phyloP scores from a whole-genome alignment of 176 grass and related monocot species.

The Aegilops speltoides region DNA sequence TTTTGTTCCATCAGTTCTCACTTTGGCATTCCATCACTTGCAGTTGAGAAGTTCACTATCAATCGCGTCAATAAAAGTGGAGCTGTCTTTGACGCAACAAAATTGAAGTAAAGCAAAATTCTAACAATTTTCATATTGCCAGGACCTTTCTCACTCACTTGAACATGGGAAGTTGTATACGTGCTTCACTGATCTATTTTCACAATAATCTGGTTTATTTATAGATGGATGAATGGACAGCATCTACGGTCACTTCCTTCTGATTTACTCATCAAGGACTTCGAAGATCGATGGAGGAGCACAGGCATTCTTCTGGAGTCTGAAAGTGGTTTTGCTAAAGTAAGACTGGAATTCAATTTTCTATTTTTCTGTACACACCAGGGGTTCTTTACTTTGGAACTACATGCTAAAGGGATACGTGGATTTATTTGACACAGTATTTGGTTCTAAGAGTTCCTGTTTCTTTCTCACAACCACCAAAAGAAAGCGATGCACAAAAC shows the following conservation, averaged over 20 bases:
- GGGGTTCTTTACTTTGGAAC: background rate
- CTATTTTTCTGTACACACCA: background rate
- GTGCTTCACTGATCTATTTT: background rate
- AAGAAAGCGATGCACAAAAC: background rate
- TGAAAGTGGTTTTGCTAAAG: slow-evolving; percentile 73
- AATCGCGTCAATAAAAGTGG: slow-evolving; percentile 98
- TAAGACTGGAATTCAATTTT: slow-evolving; percentile 15
- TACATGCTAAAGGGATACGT: background rate
- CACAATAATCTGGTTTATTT: slow-evolving; percentile 12
- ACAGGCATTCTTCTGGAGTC: slow-evolving; percentile 74
- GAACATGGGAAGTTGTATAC: background rate
- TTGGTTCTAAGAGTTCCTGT: background rate
- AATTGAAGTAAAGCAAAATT: slow-evolving; percentile 67
- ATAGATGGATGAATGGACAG: slow-evolving; percentile 96
- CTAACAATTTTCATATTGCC: background rate
- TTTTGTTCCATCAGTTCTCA: slow-evolving; percentile 3
- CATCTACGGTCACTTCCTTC: slow-evolving; percentile 78
- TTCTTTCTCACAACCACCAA: background rate
- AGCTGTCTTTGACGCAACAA: slow-evolving; percentile 87
- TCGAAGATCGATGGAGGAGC: slow-evolving; percentile 79
- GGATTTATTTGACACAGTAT: background rate
- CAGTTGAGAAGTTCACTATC: slow-evolving; percentile 92
- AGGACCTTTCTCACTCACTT: background rate
- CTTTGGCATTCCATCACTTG: background rate
- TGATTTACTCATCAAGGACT: slow-evolving; percentile 66